Conservation (phyloP, 2,329 filamentous ascomycete species). For the Westerdykella aurantiaca region DNA sequence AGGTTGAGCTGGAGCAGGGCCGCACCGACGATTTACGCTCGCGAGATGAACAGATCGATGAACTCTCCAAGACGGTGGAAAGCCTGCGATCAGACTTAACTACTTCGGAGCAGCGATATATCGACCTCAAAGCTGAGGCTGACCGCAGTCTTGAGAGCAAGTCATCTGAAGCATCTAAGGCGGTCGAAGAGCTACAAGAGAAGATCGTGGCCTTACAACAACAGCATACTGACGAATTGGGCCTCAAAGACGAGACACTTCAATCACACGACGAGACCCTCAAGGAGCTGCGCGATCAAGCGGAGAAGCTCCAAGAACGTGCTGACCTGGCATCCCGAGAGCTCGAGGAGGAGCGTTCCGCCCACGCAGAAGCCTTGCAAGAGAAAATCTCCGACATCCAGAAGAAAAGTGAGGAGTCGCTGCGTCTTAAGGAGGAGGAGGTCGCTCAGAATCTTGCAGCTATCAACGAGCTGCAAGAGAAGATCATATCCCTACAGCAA, state of each 20-base stretch:
- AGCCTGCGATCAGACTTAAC: constrained; percentile 19
- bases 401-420: constrained; percentile 15
- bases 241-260: constrained; percentile 27
- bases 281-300: constrained; percentile 23
- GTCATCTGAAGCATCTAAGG: constrained; percentile 24
- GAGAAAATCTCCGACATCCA: constrained; percentile 27
- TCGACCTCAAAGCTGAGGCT: constrained; percentile 20
- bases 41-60: constrained; percentile 26
- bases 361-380: constrained; percentile 20
- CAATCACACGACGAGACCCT: constrained; percentile 17
- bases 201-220: constrained; percentile 26
- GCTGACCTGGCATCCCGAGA: constrained; percentile 24
- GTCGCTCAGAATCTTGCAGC: constrained; percentile 25
- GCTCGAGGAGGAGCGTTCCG: constrained; percentile 26
- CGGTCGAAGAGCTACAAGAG: constrained; percentile 29
- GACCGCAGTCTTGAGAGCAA: constrained; percentile 22
- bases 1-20: constrained; percentile 24
- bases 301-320: constrained; percentile 23
- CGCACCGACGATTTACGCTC: constrained; percentile 21
- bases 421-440: constrained; percentile 25
- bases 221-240: constrained; percentile 29
- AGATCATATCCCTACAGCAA: constrained; percentile 29
- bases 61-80: constrained; percentile 22
- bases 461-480: constrained; percentile 29
- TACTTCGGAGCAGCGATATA: constrained; percentile 18